Evolutionary conservation across 371 early-diverging fungal genomes (phyloP).

Genomic region (Mortierella sp.): DNA sequence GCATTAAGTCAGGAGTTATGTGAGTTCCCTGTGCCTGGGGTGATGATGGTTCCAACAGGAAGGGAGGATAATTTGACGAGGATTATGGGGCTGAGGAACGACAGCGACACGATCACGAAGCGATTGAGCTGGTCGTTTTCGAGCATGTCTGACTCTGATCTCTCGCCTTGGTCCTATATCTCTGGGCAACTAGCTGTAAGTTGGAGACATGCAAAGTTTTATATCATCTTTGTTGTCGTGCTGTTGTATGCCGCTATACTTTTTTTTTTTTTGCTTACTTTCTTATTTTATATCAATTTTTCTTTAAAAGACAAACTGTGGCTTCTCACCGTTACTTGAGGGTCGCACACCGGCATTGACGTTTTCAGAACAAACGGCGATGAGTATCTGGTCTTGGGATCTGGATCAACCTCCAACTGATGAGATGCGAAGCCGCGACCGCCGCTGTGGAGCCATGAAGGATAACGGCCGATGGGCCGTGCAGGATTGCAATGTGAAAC

Average conservation of each 20-base stretch:
- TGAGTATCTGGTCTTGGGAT: slow-evolving; percentile 54
- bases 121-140: slow-evolving; percentile 31
- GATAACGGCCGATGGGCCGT: slow-evolving; percentile 47
- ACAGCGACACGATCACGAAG: neutral
- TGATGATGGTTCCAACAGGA: slow-evolving; percentile 41
- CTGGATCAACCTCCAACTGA: slow-evolving; percentile 31
- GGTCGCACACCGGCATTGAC: slow-evolving; percentile 15
- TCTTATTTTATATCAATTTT: neutral
- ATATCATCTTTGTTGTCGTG: neutral
- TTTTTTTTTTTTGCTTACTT: neutral
- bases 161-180: slow-evolving; percentile 22
- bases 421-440: slow-evolving; percentile 20
- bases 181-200: slow-evolving; percentile 42
- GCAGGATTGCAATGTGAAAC: slow-evolving; percentile 45
- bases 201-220: neutral
- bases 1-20: slow-evolving; percentile 10
- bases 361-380: slow-evolving; percentile 39
- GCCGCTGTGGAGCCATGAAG: slow-evolving; percentile 49
- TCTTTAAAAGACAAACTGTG: slow-evolving; percentile 24
- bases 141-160: slow-evolving; percentile 39
- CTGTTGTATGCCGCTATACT: neutral
- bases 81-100: neutral
- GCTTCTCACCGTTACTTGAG: slow-evolving; percentile 23
- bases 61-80: slow-evolving; percentile 9
- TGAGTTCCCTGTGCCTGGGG: slow-evolving; percentile 24